Evolutionary conservation across 441 rosid genomes (phyloP).

Genomic region (Erysimum cheiri): DNA sequence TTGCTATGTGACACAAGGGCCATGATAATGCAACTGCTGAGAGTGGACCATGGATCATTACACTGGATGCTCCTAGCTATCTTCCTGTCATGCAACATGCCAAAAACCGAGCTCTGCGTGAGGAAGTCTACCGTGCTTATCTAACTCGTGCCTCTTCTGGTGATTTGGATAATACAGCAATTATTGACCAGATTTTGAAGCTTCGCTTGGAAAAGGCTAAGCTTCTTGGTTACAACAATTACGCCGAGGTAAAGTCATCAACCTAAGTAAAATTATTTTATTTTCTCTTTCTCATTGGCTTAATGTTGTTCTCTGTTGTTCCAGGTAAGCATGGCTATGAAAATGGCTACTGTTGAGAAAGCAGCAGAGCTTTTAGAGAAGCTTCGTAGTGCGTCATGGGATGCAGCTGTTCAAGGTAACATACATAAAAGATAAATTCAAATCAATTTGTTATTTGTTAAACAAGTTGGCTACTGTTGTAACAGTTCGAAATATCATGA

Average conservation of each 20-base stretch:
- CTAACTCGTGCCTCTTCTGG: slow-evolving; percentile 76
- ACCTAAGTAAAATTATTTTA: slow-evolving; percentile 6
- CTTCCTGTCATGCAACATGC: slow-evolving; percentile 90
- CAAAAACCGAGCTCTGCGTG: slow-evolving; percentile 75
- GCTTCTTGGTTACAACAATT: slow-evolving; percentile 77
- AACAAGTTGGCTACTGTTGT: slow-evolving; percentile 19
- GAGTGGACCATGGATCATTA: slow-evolving; percentile 88
- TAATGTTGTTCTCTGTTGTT: slow-evolving; percentile 31
- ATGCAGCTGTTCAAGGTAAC: slow-evolving; percentile 84
- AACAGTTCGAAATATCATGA: slow-evolving; percentile 9
- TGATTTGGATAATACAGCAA: slow-evolving; percentile 74
- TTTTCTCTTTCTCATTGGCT: slow-evolving; percentile 27
- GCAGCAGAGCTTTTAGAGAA: slow-evolving; percentile 84
- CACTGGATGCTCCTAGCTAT: slow-evolving; percentile 82
- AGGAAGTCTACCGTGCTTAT: slow-evolving; percentile 80
- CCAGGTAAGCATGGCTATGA: slow-evolving; percentile 93
- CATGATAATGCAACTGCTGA: slow-evolving; percentile 84
- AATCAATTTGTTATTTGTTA: neutral
- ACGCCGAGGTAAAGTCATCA: slow-evolving; percentile 73
- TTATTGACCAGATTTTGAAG: slow-evolving; percentile 77
- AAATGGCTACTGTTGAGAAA: slow-evolving; percentile 93
- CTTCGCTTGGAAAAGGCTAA: slow-evolving; percentile 83
- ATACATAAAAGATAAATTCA: slow-evolving; percentile 1
- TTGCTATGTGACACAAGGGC: slow-evolving; percentile 56
- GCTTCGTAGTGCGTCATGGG: slow-evolving; percentile 88